These are phyloP conservation scores for Phytophthora pistaciae DNA, from an alignment of 352 stramenopile genomes.

Conservation along the genomic window DNA sequence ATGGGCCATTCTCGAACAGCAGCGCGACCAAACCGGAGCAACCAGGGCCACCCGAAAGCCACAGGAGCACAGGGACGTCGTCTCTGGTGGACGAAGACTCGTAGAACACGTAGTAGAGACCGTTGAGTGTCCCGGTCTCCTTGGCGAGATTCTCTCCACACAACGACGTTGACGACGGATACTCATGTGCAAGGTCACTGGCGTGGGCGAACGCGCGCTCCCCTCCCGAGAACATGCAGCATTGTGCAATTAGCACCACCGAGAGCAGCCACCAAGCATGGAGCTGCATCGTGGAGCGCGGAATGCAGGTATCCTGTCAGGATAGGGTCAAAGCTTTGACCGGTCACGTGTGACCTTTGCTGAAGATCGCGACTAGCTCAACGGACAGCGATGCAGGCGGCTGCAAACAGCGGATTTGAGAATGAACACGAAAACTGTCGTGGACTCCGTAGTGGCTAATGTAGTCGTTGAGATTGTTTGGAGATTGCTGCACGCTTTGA, in stretches of 20 bases:
- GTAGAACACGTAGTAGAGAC: conserved; percentile 83
- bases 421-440: not conserved
- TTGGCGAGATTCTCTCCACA: conserved; percentile 71
- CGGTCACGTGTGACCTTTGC: conserved; percentile 19
- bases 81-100: conserved; percentile 41
- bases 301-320: conserved; percentile 9
- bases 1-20: conserved; percentile 97
- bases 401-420: not conserved
- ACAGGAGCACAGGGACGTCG: conserved; percentile 92
- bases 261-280: conserved; percentile 24
- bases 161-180: conserved; percentile 44
- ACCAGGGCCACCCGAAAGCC: conserved; percentile 96
- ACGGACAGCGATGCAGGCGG: not conserved
- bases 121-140: conserved; percentile 69
- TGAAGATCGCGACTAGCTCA: conserved; percentile 14
- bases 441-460: not conserved
- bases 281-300: conserved; percentile 19
- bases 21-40: conserved; percentile 95
- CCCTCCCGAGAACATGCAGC: conserved; percentile 6
- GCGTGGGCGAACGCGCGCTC: conserved; percentile 32
- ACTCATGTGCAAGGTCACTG: conserved; percentile 32
- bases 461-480: not conserved
- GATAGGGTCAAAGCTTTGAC: conserved; percentile 10
- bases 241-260: conserved; percentile 8
- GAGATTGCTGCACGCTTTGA: not conserved